These are phyloP conservation scores for Phytophthora boehmeriae DNA, from an alignment of 352 stramenopile species.

Conservation along the genomic window DNA sequence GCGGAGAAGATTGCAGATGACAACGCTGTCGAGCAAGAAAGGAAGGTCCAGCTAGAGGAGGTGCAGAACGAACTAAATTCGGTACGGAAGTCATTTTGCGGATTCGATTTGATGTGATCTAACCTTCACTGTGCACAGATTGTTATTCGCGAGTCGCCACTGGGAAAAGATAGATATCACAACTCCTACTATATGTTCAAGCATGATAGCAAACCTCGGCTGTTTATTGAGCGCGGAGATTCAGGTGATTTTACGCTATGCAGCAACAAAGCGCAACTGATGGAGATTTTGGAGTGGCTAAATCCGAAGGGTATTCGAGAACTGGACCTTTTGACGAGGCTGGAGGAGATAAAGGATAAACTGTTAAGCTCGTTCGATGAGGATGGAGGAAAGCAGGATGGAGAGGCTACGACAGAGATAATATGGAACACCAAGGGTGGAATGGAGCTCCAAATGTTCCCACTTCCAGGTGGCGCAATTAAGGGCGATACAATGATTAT, in stretches of 20 bases:
- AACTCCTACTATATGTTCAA: slow-evolving; percentile 85
- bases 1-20: slow-evolving; percentile 59
- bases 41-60: slow-evolving; percentile 45
- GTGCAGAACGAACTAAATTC: slow-evolving; percentile 46
- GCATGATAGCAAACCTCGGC: slow-evolving; percentile 55
- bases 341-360: slow-evolving; percentile 52
- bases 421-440: slow-evolving; percentile 36
- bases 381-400: slow-evolving; percentile 26
- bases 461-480: slow-evolving; percentile 56
- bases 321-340: slow-evolving; percentile 59
- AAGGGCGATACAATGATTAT: slow-evolving; percentile 57
- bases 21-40: slow-evolving; percentile 53
- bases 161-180: slow-evolving; percentile 79
- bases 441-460: slow-evolving; percentile 71
- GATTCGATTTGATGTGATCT: neutral
- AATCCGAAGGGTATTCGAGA: slow-evolving; percentile 81
- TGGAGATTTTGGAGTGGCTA: slow-evolving; percentile 63
- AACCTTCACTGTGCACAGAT: slow-evolving; percentile 23
- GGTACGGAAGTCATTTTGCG: slow-evolving; percentile 5
- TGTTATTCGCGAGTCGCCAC: slow-evolving; percentile 67
- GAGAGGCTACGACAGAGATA: slow-evolving; percentile 13
- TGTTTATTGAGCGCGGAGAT: slow-evolving; percentile 76
- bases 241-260: slow-evolving; percentile 67
- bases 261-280: slow-evolving; percentile 44
- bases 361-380: slow-evolving; percentile 34